Conservation (phyloP, 805 yeast genomes). For the Suhomyces faveliae region DNA sequence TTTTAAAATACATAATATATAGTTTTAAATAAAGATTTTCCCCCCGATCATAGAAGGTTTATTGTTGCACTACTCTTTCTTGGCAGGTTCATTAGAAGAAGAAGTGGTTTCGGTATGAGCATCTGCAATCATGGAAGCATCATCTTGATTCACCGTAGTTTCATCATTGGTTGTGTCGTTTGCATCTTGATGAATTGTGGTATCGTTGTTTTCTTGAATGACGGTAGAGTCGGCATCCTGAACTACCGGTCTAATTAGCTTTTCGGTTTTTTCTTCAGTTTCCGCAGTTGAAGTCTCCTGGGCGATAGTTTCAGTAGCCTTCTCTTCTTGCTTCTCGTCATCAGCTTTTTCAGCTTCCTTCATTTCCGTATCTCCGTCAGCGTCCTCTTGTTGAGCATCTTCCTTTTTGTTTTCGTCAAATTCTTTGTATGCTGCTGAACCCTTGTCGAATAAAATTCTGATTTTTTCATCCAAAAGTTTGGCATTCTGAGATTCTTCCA, state of each 20-base stretch:
- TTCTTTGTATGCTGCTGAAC: constrained; percentile 30
- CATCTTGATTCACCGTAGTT: constrained; percentile 30
- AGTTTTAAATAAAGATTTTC: neutral
- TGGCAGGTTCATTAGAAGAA: constrained; percentile 5
- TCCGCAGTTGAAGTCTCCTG: neutral
- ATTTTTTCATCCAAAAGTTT: constrained; percentile 29
- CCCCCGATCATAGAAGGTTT: neutral
- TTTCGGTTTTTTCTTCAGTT: neutral
- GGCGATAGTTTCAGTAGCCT: neutral
- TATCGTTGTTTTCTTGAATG: constrained; percentile 47
- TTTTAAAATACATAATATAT: constrained; percentile 5
- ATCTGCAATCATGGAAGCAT: constrained; percentile 21
- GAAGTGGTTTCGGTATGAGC: constrained; percentile 9
- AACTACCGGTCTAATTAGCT: neutral
- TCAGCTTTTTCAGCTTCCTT: neutral
- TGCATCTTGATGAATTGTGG: constrained; percentile 46
- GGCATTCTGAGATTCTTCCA: constrained; percentile 40
- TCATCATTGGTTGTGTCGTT: constrained; percentile 50
- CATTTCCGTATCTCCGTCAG: neutral
- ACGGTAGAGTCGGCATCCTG: constrained; percentile 49
- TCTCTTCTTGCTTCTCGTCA: neutral
- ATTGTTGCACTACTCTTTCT: constrained; percentile 5
- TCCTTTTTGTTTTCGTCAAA: constrained; percentile 8
- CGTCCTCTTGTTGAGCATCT: constrained; percentile 7
- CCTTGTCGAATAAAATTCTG: constrained; percentile 36